Conservation (phyloP, 768 basidiomycete genomes). For the Arthromyces matolae region DNA sequence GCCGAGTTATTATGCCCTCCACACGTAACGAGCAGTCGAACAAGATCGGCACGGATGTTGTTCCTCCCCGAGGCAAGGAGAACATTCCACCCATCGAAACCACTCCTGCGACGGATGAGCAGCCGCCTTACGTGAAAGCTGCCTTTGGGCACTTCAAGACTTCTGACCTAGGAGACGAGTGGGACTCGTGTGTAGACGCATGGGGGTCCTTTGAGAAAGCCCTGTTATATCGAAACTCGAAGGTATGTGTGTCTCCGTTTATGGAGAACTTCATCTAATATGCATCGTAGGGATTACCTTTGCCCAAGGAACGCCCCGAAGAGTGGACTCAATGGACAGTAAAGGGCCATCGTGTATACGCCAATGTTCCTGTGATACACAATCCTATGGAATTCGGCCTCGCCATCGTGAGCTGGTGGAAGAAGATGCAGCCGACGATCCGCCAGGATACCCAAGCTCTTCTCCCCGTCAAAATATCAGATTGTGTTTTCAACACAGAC, state of each 20-base stretch:
- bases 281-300: not conserved
- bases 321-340: conserved; percentile 17
- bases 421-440: conserved; percentile 11
- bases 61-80: not conserved
- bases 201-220: conserved; percentile 6
- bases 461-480: not conserved
- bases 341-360: conserved; percentile 3
- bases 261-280: no score
- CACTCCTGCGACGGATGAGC: not conserved
- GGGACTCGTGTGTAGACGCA: conserved; percentile 7
- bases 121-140: not conserved
- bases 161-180: conserved; percentile 9
- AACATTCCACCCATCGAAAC: not conserved
- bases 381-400: conserved; percentile 15
- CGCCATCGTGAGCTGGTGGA: conserved; percentile 15
- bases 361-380: conserved; percentile 3
- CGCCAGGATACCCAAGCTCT: not conserved
- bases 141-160: conserved; percentile 6
- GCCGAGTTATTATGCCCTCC: no score
- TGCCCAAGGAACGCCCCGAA: not conserved
- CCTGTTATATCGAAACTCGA: not conserved
- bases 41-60: not conserved
- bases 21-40: not conserved
- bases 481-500: not conserved
- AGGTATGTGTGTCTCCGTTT: not conserved